Conservation (phyloP, 148 eudicot species). For the Pouteria glomerata region DNA sequence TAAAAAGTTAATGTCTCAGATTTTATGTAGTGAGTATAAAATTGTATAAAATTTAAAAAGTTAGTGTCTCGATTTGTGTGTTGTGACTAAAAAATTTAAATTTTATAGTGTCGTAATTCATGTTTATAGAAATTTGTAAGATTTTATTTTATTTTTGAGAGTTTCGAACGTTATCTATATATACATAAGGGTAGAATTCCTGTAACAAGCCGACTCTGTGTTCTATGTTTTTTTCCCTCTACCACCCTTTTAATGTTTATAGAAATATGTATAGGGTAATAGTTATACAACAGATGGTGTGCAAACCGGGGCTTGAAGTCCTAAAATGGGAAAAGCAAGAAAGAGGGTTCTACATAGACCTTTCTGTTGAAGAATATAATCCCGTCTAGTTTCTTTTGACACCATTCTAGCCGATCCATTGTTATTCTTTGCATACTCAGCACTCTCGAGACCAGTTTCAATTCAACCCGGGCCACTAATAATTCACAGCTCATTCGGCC, state of each 20-base stretch:
- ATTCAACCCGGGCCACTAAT: slow-evolving; percentile 57
- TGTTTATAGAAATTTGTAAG: no score
- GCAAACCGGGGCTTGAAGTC: background rate
- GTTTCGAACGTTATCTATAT: no score
- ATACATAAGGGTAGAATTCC: no score
- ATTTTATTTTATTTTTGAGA: no score
- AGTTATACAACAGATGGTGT: background rate
- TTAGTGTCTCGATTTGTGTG: no score
- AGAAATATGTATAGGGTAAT: slow-evolving; percentile 2
- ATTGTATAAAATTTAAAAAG: no score
- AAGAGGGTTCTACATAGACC: slow-evolving; percentile 54
- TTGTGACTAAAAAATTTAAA: no score
- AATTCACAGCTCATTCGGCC: slow-evolving; percentile 24
- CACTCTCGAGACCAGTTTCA: slow-evolving; percentile 66
- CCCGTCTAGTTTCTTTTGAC: slow-evolving; percentile 57
- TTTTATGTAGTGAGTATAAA: no score
- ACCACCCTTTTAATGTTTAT: no score
- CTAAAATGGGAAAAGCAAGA: slow-evolving; percentile 73
- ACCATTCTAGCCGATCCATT: slow-evolving; percentile 71
- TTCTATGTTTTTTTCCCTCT: background rate
- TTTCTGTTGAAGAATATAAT: slow-evolving; percentile 44
- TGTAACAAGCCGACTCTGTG: background rate
- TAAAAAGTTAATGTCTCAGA: no score
- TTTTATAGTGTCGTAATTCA: no score
- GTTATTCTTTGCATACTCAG: slow-evolving; percentile 50